Conservation (phyloP, 192 early-diverging fungal genomes). For the Irineochytrium annulatum region DNA sequence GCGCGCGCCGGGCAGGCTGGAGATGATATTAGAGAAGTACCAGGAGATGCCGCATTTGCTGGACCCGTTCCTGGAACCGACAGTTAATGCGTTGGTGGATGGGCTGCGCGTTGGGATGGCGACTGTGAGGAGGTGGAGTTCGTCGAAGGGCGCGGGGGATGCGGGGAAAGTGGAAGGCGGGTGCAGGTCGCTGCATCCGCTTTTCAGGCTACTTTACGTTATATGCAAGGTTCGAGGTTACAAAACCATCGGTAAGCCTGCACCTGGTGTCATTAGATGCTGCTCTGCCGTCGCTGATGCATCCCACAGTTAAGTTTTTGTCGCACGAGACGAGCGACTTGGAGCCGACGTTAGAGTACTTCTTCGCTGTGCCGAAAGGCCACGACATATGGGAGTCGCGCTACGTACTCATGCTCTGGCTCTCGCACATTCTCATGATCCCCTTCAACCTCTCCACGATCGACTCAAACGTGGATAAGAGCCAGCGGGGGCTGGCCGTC, state of each 20-base stretch:
- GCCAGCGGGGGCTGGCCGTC: conserved; percentile 48
- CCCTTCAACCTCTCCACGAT: conserved; percentile 90
- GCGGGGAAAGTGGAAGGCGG: neutral
- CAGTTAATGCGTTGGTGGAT: conserved; percentile 59
- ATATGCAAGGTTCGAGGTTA: conserved; percentile 84
- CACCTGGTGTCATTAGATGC: neutral
- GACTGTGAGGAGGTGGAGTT: neutral
- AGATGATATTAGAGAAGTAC: conserved; percentile 46
- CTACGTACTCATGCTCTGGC: conserved; percentile 83
- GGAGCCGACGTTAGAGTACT: conserved; percentile 74
- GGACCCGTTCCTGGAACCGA: conserved; percentile 62
- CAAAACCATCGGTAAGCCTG: conserved; percentile 70
- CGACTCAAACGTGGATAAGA: conserved; percentile 58
- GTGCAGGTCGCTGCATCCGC: conserved; percentile 7
- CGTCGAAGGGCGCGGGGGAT: conserved; percentile 1
- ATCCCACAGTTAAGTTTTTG: conserved; percentile 74
- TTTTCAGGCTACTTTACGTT: conserved; percentile 64
- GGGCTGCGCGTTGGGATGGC: conserved; percentile 44
- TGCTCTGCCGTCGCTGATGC: neutral
- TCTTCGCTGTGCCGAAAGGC: conserved; percentile 39
- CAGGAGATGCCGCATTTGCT: conserved; percentile 75
- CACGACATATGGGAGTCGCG: conserved; percentile 67
- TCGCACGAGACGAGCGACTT: conserved; percentile 84
- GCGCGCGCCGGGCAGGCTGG: too few relatives aligned
- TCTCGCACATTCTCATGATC: conserved; percentile 91